Conservation (phyloP, 2,329 filamentous ascomycete genomes). For the Fonsecaea multimorphosa region DNA sequence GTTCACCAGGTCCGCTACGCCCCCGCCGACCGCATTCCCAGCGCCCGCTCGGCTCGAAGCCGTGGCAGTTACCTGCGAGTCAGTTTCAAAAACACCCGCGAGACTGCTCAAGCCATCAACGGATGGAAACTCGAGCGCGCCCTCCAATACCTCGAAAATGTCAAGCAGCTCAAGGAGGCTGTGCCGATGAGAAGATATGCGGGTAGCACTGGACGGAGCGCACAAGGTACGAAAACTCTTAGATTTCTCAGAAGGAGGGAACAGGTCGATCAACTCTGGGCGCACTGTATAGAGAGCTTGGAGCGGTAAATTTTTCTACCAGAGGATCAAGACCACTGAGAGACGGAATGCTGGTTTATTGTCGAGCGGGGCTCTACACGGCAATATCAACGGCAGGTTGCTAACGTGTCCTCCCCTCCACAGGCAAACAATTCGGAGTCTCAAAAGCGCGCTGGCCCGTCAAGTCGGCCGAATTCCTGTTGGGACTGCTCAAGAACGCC, state of each 20-base stretch:
- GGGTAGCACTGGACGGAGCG: slow-evolving; percentile 91
- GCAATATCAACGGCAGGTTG: not conserved
- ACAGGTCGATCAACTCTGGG: not conserved
- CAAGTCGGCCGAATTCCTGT: slow-evolving; percentile 98
- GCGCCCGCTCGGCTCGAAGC: slow-evolving; percentile 93
- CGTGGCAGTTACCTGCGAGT: slow-evolving; percentile 99
- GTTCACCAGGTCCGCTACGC: slow-evolving; percentile 85
- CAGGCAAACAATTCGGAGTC: slow-evolving; percentile 99
- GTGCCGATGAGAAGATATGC: slow-evolving; percentile 98
- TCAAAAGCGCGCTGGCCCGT: slow-evolving; percentile 97
- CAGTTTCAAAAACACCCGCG: slow-evolving; percentile 99
- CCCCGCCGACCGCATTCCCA: slow-evolving; percentile 77
- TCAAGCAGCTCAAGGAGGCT: slow-evolving; percentile 94
- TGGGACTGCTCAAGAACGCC: slow-evolving; percentile 96
- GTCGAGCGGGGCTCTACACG: not conserved
- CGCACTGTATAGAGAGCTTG: not conserved
- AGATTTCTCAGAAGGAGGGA: not conserved
- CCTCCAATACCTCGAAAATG: slow-evolving; percentile 96
- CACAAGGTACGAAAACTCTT: slow-evolving; percentile 78
- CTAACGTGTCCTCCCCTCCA: slow-evolving; percentile 35
- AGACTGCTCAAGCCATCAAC: slow-evolving; percentile 99
- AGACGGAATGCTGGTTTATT: not conserved
- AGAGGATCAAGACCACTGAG: not conserved
- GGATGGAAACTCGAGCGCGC: slow-evolving; percentile 98
- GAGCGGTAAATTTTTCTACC: not conserved